Evolutionary conservation across 495 filamentous ascomycete species (phyloP).

Genomic region (Mycothermus thermophilus): DNA sequence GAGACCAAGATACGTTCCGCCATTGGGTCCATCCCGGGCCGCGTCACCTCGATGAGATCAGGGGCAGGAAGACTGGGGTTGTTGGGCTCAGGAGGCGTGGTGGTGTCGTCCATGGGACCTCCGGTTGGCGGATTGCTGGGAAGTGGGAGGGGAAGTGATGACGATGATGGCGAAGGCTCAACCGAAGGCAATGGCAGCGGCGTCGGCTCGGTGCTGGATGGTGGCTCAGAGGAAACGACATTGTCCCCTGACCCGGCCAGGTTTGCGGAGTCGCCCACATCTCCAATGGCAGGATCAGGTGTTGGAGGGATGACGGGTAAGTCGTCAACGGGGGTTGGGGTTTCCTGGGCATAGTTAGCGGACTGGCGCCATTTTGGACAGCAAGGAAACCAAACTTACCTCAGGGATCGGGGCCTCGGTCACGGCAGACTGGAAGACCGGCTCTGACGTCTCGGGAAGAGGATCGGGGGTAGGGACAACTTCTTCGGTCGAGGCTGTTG

Average conservation of each 20-base stretch:
- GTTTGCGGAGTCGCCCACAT: neutral
- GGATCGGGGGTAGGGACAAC: neutral
- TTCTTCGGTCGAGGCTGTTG: neutral
- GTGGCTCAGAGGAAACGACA: neutral
- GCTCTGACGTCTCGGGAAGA: neutral
- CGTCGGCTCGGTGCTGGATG: too few relatives aligned
- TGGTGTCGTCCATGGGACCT: conserved; percentile 1
- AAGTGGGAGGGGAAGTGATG: neutral
- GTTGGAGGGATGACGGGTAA: conserved; percentile 2
- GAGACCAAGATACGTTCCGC: conserved; percentile 34
- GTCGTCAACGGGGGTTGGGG: too few relatives aligned
- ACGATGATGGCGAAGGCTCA: neutral
- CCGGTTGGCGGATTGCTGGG: neutral
- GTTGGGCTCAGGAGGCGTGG: too few relatives aligned
- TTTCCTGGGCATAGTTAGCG: too few relatives aligned
- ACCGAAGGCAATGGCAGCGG: too few relatives aligned
- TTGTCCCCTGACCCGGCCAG: neutral
- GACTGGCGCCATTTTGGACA: too few relatives aligned
- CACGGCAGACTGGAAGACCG: conserved; percentile 3
- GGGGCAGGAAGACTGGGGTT: too few relatives aligned
- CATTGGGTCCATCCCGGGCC: conserved; percentile 17
- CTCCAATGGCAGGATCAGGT: too few relatives aligned
- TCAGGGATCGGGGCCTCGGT: conserved; percentile 1
- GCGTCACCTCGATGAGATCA: conserved; percentile 3
- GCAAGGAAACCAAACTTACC: too few relatives aligned